Evolutionary conservation across 2,329 filamentous ascomycete genomes (phyloP), one percentile per base, ranked within the genome.

Genomic region (Ophiostoma sp.): DNA sequence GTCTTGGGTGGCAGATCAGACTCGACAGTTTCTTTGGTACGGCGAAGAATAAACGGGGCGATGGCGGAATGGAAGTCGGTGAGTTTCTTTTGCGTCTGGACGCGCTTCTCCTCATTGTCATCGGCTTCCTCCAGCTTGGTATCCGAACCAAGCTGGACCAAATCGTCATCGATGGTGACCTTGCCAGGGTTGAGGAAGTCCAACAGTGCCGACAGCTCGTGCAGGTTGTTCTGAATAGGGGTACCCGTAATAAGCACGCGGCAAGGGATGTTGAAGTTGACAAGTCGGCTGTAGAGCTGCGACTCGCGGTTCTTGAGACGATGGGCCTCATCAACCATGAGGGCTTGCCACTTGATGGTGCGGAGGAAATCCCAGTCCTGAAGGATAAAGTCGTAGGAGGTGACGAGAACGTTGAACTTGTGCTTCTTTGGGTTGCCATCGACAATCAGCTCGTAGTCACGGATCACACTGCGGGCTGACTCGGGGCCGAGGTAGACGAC

Each of bases 181-280:
- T 93, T 89, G 49, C 94, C 95, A n/a, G 96, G 96, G 78, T 97
- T 98, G 41, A 99, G 81, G 76, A 99, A 99, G 78, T 99, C 94
- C 78, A 99, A 89, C 42, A 99, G 83, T 0, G 96, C 92, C 58
- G 93, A 92, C 9, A 99, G 81, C 78, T 99, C 96, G 27, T 92
- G 92, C 36, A 99, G 82, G 58, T 96, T 98, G 77, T 99, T 99
- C 77, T 99, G 95, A 72, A 99, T 95, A 0, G 95, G 95, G 0
- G 95, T 99, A 69, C 95, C 95, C 0, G 95, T 99, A 74, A 99
- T 99, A 69, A 99, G 83, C 47, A 99, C 85, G 72, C 93, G 90
- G 79, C 91, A 92, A 7, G 93, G 93, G 12, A 94, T 86, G 73
- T 90, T 92, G 78, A 98, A 97, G 74, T 90, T 89, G 72, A 91